phyloP scores from a whole-genome alignment of 768 basidiomycete genomes.

The Agrocybe praecox region DNA sequence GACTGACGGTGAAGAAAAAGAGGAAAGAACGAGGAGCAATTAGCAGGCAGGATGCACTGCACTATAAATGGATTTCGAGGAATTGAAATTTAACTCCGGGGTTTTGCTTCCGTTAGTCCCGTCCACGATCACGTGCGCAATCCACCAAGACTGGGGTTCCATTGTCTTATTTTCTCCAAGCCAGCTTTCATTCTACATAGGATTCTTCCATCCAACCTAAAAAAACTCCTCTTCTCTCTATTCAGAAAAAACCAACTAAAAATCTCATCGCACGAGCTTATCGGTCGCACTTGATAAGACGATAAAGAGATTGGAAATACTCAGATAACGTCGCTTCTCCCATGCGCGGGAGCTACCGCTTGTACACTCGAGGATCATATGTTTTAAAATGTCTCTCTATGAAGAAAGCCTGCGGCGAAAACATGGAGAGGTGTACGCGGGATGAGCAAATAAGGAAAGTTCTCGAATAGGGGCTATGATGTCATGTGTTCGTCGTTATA shows the following conservation, averaged over 20 bases:
- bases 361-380: no score
- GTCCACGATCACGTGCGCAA: slow-evolving; percentile 1
- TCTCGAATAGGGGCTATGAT: slow-evolving; percentile 11
- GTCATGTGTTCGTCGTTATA: slow-evolving; percentile 12
- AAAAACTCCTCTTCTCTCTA: no score
- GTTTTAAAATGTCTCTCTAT: no score
- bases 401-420: no score
- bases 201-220: no score
- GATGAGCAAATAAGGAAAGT: background rate
- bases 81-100: slow-evolving; percentile 17
- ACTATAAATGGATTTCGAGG: slow-evolving; percentile 16
- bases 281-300: no score
- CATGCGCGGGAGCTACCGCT: no score
- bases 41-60: slow-evolving; percentile 3
- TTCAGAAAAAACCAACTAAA: no score
- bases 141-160: no score
- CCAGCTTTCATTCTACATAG: background rate
- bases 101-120: slow-evolving; percentile 4
- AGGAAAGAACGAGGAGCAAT: slow-evolving; percentile 6
- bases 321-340: background rate
- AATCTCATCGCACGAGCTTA: no score
- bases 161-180: background rate
- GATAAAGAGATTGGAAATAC: background rate
- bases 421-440: no score
- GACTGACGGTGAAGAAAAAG: slow-evolving; percentile 3